Conservation (phyloP, 2,329 filamentous ascomycete genomes). For the Elsinoe perseae region DNA sequence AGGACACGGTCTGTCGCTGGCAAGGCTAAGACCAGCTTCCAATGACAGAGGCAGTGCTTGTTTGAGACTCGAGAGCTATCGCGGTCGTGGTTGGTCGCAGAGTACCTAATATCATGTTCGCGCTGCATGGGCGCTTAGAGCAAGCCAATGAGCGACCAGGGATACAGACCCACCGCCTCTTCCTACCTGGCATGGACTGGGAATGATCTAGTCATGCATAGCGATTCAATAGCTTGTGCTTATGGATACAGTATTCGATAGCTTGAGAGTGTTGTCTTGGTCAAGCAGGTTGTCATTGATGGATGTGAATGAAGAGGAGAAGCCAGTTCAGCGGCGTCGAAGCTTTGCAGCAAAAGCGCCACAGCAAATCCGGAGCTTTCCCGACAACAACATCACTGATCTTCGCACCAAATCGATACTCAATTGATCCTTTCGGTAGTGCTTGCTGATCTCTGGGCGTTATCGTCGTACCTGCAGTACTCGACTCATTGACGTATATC, state of each 20-base stretch:
- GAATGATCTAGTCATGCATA: conserved; percentile 2
- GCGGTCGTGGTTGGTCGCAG: not conserved
- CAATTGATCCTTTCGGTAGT: conserved; percentile 40
- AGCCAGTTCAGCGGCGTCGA: not conserved
- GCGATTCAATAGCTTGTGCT: not conserved
- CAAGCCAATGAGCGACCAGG: conserved; percentile 7
- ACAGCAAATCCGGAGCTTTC: conserved; percentile 8
- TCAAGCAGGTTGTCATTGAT: not conserved
- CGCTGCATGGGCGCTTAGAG: conserved; percentile 14
- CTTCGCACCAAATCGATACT: conserved; percentile 29
- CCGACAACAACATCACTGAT: not conserved
- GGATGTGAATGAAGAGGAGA: not conserved
- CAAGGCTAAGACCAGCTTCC: not conserved
- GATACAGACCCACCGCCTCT: not conserved
- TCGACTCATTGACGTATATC: not conserved
- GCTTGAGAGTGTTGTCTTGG: not conserved
- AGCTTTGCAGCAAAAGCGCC: not conserved
- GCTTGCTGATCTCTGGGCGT: conserved; percentile 46
- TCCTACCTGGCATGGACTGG: not conserved
- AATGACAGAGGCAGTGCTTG: conserved; percentile 6
- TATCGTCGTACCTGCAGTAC: not conserved
- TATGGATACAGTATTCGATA: not conserved
- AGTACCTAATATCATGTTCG: not conserved
- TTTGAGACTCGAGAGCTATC: not conserved
- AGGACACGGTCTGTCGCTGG: not conserved